Base-by-base conservation (phyloP, 148 eudicot genomes). In the Euryodendron excelsum region DNA sequence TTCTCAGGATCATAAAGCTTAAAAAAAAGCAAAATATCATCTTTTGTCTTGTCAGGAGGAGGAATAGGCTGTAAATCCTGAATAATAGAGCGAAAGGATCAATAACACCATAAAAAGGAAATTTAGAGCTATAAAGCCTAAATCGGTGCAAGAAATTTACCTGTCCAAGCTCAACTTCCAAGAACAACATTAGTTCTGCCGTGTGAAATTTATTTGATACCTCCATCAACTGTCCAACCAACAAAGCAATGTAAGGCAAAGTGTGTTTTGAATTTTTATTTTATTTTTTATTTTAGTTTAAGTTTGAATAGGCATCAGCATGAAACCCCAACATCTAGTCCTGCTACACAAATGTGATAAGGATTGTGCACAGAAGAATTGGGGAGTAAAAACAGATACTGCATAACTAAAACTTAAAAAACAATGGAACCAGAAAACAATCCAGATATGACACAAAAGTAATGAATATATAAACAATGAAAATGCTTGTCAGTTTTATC, bases 181-280 rank as follows among this genome's bases (percentile, higher is more conserved):
- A 71, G 68, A 92, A 89, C 77, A 92, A 82, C 70, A 87, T 92
- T 30, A 92, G 86, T 82, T 92, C 97, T 3, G 92, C 92, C 81
- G 88, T 90, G 59, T 86, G 85, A 61, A 82, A 86, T 76, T 88
- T 88, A 77, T 86, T 89, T 44, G 91, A 90, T 31, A 87, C 86
- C 69, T 88, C 92, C 80, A 91, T 87, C 80, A 92, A 87, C 81
- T 87, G 91, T 36, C 97, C 93, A 78, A 92, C 97, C 97, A 90
- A 83, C 56, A 71, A 21, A 61, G 25, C 80, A 20, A 77, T 13
- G 55, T 15, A 50, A 50, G 55, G 55, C 55, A 50, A 13, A 50
- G 9, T 50, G 14, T 2, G 15, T 50, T 13, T 13, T 5, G 45
- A 41, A 9, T 9, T 5, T 9, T 39, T 45, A 36, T 23, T 50